A percentile compares a stretch with the other conserved stretches of the same genome.
These are phyloP conservation scores for Echium plantagineum DNA, from an alignment of 257 asterid species.

Conservation along the genomic window DNA sequence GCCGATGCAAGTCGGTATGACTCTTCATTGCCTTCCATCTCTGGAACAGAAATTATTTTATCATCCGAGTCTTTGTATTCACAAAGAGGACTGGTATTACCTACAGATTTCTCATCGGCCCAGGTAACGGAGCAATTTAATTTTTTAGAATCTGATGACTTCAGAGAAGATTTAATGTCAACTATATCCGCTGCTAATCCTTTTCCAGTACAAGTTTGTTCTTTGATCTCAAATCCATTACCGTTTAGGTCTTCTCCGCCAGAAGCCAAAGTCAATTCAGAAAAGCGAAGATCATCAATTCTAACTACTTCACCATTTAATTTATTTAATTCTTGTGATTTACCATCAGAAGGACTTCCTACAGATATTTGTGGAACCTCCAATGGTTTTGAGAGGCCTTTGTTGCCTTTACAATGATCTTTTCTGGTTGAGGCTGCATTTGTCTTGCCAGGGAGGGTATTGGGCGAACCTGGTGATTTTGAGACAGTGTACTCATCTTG, in stretches of 20 bases:
- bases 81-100: slow-evolving; percentile 26
- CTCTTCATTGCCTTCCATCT: slow-evolving; percentile 6
- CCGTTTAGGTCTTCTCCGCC: slow-evolving; percentile 9
- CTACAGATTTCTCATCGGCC: slow-evolving; percentile 60
- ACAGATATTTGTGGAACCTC: slow-evolving; percentile 24
- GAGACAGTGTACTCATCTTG: slow-evolving; percentile 64
- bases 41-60: slow-evolving; percentile 14
- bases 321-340: slow-evolving; percentile 15
- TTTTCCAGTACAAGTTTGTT: slow-evolving; percentile 14
- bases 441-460: slow-evolving; percentile 19
- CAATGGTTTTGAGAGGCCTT: slow-evolving; percentile 14
- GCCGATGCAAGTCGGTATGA: slow-evolving; percentile 52
- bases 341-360: slow-evolving; percentile 21
- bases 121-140: slow-evolving; percentile 50
- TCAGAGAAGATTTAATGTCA: slow-evolving; percentile 55
- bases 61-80: slow-evolving; percentile 27
- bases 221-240: slow-evolving; percentile 13
- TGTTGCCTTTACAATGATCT: slow-evolving; percentile 10
- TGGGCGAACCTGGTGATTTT: slow-evolving; percentile 18
- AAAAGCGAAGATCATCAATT: slow-evolving; percentile 13
- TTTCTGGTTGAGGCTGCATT: slow-evolving; percentile 26
- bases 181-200: slow-evolving; percentile 19
- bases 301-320: slow-evolving; percentile 8
- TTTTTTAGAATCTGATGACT: slow-evolving; percentile 46
- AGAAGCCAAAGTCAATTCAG: slow-evolving; percentile 26